Conservation (phyloP, 768 basidiomycete species). For the Phaeotremella skinneri region DNA sequence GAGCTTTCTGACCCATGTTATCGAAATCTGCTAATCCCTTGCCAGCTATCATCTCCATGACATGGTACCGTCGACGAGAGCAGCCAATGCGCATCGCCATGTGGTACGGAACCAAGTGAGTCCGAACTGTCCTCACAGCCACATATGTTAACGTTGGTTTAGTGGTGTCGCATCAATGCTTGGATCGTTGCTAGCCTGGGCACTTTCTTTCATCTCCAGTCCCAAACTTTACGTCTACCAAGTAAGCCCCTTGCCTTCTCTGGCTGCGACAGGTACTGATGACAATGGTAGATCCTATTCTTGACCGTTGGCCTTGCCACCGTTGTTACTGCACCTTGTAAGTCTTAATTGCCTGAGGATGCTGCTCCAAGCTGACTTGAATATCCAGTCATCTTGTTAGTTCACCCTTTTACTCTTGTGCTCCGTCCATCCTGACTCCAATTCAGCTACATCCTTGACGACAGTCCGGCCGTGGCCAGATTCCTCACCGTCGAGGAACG, state of each 20-base stretch:
- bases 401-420: not conserved
- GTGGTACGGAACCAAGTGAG: constrained; percentile 54
- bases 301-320: constrained; percentile 56
- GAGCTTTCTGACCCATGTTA: no score
- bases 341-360: constrained; percentile 26
- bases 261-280: not conserved
- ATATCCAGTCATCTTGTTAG: not conserved
- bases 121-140: no score
- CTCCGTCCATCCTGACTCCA: not conserved
- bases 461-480: constrained; percentile 25
- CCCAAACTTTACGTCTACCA: constrained; percentile 53
- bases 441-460: constrained; percentile 18
- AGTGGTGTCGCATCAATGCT: constrained; percentile 55
- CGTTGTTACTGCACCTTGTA: constrained; percentile 52
- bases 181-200: constrained; percentile 56
- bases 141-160: no score
- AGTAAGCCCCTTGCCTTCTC: constrained; percentile 6
- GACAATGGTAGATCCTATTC: constrained; percentile 50
- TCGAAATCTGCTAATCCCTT: not conserved
- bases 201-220: constrained; percentile 55
- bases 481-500: constrained; percentile 16
- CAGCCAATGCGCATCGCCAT: constrained; percentile 55
- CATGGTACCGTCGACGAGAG: constrained; percentile 57
- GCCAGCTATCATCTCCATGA: constrained; percentile 16
- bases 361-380: not conserved